Evolutionary conservation across 306 rosid species (phyloP).

Genomic region (Trifolium subterraneum): DNA sequence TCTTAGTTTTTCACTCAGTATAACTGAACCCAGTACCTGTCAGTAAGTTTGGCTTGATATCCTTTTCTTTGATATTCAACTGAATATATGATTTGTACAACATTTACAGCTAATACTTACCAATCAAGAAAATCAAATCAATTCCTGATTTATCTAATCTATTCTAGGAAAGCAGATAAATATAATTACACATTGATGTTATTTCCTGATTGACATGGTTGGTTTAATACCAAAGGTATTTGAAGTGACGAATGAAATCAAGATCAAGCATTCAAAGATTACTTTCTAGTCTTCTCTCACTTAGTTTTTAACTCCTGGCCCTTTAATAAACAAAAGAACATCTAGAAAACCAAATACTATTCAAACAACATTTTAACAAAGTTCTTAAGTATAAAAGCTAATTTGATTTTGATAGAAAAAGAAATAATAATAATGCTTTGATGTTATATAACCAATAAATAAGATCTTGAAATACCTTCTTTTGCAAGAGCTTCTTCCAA

Average conservation of each 20-base stretch:
- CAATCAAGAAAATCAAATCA: no score
- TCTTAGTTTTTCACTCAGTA: neutral
- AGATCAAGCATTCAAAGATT: neutral
- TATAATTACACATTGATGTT: no score
- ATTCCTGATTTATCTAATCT: no score
- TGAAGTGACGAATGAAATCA: conserved; percentile 5
- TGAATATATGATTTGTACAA: no score
- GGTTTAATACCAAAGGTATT: neutral
- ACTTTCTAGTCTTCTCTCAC: neutral
- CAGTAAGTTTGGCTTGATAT: no score
- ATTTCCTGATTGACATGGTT: neutral
- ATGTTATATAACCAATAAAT: conserved; percentile 19
- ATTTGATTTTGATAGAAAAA: neutral
- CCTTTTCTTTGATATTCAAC: no score
- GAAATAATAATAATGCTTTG: conserved; percentile 20
- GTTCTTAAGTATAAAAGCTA: neutral
- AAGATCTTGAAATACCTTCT: conserved; percentile 65
- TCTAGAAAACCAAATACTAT: conserved; percentile 20
- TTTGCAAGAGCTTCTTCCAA: conserved; percentile 92
- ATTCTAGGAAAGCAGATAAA: no score
- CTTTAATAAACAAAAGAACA: conserved; percentile 14
- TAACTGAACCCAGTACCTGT: neutral
- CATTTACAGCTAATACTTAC: no score
- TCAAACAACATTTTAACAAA: conserved; percentile 16
- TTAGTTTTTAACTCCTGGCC: neutral